A percentile compares a stretch with the other conserved stretches of the same genome.
These are phyloP conservation scores for Herpetomonas samuelpessoai DNA, from an alignment of 208 protist genomes.

Conservation along the genomic window DNA sequence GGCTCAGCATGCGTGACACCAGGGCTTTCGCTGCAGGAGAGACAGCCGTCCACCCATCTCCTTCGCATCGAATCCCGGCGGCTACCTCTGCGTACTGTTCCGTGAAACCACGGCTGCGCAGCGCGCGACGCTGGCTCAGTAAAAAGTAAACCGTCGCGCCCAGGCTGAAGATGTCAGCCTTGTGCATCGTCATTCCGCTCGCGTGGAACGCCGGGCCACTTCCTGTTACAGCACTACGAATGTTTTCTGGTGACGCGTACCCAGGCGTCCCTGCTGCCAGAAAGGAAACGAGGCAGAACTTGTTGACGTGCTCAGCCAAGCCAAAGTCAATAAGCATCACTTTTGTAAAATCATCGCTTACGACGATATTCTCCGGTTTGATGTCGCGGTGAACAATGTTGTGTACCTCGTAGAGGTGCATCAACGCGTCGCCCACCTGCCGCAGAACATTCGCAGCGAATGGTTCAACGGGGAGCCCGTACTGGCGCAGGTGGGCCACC, in stretches of 20 bases:
- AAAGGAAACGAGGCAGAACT: conserved; percentile 23
- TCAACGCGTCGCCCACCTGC: conserved; percentile 52
- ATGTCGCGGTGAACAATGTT: conserved; percentile 82
- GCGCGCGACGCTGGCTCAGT: conserved; percentile 36
- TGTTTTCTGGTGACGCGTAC: conserved; percentile 74
- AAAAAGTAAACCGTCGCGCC: conserved; percentile 67
- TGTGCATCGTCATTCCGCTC: conserved; percentile 46
- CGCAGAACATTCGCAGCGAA: conserved; percentile 58
- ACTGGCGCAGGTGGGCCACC: conserved; percentile 30
- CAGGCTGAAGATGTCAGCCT: conserved; percentile 74
- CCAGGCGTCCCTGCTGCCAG: conserved; percentile 45
- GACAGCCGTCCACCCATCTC: conserved; percentile 38
- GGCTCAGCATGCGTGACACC: conserved; percentile 42
- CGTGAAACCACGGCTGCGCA: conserved; percentile 28
- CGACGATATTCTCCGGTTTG: conserved; percentile 85
- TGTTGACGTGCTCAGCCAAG: conserved; percentile 53
- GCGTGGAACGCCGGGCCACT: conserved; percentile 25
- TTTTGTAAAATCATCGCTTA: conserved; percentile 53
- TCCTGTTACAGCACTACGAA: conserved; percentile 33
- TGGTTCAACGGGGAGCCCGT: conserved; percentile 37
- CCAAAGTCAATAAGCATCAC: conserved; percentile 88
- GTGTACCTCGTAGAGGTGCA: conserved; percentile 64
- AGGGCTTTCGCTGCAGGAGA: conserved; percentile 39
- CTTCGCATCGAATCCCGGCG: conserved; percentile 38
- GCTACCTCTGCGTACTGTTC: conserved; percentile 34